Percentiles rank a stretch among this genome's conserved stretches.
These are phyloP conservation scores for Metschnikowia colocasiae DNA, from an alignment of 805 yeast species.

Conservation along the genomic window DNA sequence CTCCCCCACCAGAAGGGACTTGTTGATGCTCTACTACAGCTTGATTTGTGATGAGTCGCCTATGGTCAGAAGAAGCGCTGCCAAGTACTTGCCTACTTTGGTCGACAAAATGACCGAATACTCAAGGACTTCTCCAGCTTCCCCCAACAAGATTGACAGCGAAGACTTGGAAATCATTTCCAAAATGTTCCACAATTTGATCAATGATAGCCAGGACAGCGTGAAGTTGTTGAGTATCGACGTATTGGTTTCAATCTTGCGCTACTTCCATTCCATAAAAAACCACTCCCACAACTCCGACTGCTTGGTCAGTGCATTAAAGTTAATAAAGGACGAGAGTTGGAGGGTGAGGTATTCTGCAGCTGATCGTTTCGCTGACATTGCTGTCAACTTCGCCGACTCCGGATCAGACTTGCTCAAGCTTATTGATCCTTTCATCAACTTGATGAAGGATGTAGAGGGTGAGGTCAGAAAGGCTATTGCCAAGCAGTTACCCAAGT, in stretches of 20 bases:
- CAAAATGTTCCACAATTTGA: constrained; percentile 75
- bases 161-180: constrained; percentile 74
- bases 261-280: constrained; percentile 55
- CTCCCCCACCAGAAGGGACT: constrained; percentile 50
- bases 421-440: constrained; percentile 67
- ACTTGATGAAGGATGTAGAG: constrained; percentile 85
- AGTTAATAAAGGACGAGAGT: constrained; percentile 79
- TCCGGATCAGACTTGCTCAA: constrained; percentile 53
- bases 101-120: constrained; percentile 48
- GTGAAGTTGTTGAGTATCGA: constrained; percentile 89
- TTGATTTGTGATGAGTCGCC: constrained; percentile 90
- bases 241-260: constrained; percentile 76
- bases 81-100: constrained; percentile 71
- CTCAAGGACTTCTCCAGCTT: constrained; percentile 41
- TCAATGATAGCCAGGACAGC: constrained; percentile 88
- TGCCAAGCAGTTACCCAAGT: constrained; percentile 84
- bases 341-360: constrained; percentile 99
- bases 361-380: constrained; percentile 82
- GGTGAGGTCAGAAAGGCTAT: constrained; percentile 94
- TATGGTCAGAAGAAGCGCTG: constrained; percentile 96
- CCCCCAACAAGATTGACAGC: constrained; percentile 39
- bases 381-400: constrained; percentile 62
- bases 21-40: constrained; percentile 64
- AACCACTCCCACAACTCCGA: constrained; percentile 61
- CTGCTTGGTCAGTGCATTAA: constrained; percentile 60